A percentile compares a stretch with the other conserved stretches of the same genome.
phyloP scores from a whole-genome alignment of 176 grass and related monocot species.

The Phragmites australis region DNA sequence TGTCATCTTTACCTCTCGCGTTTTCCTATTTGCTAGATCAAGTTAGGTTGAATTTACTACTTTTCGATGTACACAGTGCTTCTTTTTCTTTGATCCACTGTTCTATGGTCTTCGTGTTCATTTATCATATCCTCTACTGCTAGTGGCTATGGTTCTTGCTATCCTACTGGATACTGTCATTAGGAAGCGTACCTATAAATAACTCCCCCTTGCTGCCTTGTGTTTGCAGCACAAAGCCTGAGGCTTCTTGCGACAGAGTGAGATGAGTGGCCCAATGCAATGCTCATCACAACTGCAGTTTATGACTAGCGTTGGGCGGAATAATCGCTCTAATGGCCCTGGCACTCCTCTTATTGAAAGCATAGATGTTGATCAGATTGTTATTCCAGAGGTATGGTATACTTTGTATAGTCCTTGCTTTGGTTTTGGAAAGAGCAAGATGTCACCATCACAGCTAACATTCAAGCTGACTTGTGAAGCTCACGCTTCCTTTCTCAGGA shows the following conservation, averaged over 20 bases:
- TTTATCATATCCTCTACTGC: constrained; percentile 27
- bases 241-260: constrained; percentile 14
- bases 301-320: constrained; percentile 51
- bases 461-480: neutral
- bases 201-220: constrained; percentile 13
- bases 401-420: constrained; percentile 7
- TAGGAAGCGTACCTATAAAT: constrained; percentile 44
- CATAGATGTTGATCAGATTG: constrained; percentile 84
- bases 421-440: constrained; percentile 2
- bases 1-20: no score
- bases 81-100: constrained; percentile 35
- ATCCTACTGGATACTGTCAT: constrained; percentile 18
- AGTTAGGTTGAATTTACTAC: constrained; percentile 23
- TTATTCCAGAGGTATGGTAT: constrained; percentile 78
- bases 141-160: constrained; percentile 36
- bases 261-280: constrained; percentile 47
- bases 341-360: constrained; percentile 73
- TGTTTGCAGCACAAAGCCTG: constrained; percentile 31
- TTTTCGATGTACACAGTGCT: neutral
- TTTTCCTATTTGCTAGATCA: constrained; percentile 17
- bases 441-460: neutral
- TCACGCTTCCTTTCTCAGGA: constrained; percentile 4
- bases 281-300: constrained; percentile 61
- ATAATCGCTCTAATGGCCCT: constrained; percentile 48
- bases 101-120: constrained; percentile 5